Percentiles rank a stretch among this genome's conserved stretches.
Conservation (phyloP, 176 grass and related monocot species). For the Alloteropsis semialata region DNA sequence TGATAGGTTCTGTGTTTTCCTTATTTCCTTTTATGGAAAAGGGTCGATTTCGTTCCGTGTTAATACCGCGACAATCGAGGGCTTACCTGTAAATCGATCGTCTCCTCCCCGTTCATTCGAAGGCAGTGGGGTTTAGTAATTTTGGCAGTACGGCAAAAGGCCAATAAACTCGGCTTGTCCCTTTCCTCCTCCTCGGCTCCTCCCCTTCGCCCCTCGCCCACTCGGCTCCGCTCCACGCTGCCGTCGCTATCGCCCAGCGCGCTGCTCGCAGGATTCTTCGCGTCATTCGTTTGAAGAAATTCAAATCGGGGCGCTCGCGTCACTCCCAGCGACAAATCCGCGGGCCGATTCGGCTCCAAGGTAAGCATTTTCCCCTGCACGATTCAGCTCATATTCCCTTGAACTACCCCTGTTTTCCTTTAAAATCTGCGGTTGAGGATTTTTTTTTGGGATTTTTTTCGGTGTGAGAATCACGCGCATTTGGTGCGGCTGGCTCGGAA, state of each 20-base stretch:
- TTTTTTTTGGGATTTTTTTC: neutral
- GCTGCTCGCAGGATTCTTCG: neutral
- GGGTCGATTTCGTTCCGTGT: neutral
- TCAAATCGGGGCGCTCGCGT: constrained; percentile 26
- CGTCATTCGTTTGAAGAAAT: constrained; percentile 1
- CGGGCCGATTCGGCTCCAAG: constrained; percentile 16
- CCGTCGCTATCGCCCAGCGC: constrained; percentile 22
- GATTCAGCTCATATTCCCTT: constrained; percentile 27
- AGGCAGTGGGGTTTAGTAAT: constrained; percentile 22
- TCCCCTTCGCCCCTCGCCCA: neutral
- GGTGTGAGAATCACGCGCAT: constrained; percentile 19
- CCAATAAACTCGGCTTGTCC: constrained; percentile 38
- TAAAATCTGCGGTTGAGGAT: neutral
- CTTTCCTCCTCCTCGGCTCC: constrained; percentile 9
- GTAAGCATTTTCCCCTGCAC: neutral
- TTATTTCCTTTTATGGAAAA: too few species aligned
- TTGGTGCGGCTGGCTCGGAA: neutral
- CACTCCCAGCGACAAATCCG: constrained; percentile 5
- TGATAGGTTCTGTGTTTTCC: too few species aligned
- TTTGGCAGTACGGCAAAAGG: neutral
- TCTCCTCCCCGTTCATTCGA: constrained; percentile 25
- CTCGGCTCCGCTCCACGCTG: constrained; percentile 7
- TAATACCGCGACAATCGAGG: neutral
- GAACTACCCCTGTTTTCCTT: constrained; percentile 4
- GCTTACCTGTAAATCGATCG: neutral